Base-by-base conservation (phyloP, 805 yeast genomes). In the Teunomyces funiuensis region DNA sequence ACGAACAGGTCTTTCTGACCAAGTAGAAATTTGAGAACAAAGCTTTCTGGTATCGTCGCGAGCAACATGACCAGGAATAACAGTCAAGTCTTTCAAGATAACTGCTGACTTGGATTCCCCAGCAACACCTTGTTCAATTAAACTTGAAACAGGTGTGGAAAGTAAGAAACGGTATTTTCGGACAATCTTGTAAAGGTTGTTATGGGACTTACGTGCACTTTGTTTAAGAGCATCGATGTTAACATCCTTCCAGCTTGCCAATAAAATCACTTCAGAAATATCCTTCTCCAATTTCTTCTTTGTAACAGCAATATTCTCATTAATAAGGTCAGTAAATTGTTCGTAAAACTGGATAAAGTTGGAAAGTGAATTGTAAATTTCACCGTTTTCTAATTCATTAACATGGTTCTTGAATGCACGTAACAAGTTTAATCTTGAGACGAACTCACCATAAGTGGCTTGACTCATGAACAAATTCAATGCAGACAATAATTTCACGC, bases 191-290 rank as follows among this genome's bases (percentile, higher is more conserved):
- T 83, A 91, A 40, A 93, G 79, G 52, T 74, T 80, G 49, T 80
- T 79, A 57, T 95, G 99, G 0, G 97, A 89, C 36, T 85, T 79
- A 49, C 88, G 81, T 5, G 99, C 93, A 63, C 97, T 88, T 63
- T 90, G 97, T 52, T 88, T 89, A 54, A 93, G 73, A 0, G 99
- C 96, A 56, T 86, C 95, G 33, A 89, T 79, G 55, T 93, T 95
- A 9, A 89, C 90, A 65, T 93, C 99, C 52, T 90, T 89, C 98
- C 98, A 95, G 54, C 96, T 87, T 1, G 99, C 97, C 11, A 93
- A 71, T 33, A 88, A 65, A 31, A 93, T 88, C 3, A 89, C 83
- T 43, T 93, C 99, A 26, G 80, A 74, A 8, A 93, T 77, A 37
- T 88, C 88, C 56, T 90, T 91, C 44, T 83, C 88, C 26, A 91